Base-by-base conservation (phyloP, 2,329 filamentous ascomycete genomes). In the Sporothrix brasiliensis region DNA sequence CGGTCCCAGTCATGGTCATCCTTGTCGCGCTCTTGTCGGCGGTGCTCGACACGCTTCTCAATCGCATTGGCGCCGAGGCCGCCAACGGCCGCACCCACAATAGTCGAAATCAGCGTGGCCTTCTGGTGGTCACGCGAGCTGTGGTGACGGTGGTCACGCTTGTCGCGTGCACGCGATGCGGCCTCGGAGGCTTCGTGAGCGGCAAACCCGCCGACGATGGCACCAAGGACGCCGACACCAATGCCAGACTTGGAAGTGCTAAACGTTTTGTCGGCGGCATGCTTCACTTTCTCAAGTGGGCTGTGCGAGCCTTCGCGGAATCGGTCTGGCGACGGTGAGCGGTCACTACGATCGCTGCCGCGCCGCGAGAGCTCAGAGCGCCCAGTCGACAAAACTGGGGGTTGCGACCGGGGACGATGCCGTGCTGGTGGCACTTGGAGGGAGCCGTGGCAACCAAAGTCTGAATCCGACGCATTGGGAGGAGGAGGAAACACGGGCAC, bases 11-110 rank as follows among this genome's bases (percentile, higher is more conserved):
- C 80, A 80, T 80, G 80, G 71, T 80, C 77, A n/a, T 71, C 67
- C 13, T 50, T 13, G 24, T 74, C 73, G 44, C 76, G 76, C 16
- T 79, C 77, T 14, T 78, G 77, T 7, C 78, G 77, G 13, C 77
- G 77, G 67, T 77, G 76, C 74, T 84, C 82, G 13, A 84, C 76
- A 60, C 79, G 78, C 73, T 80, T 82, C 73, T 83, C 81, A 49
- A 85, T 75, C 16, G 82, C 83, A 68, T 85, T 87, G 14, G 85
- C 85, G 4, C 84, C 85, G 11, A 88, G 79, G 3, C 85, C 85
- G 2, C 85, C 85, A 0, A 86, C 84, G 3, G 86, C 83, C 1
- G 85, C 86, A 2, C 86, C 85, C 3, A 87, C 79, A 11, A 87
- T 77, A 11, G 86, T 86, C 3, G 83, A 83, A 19, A 86, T 76